A percentile compares a stretch with the other conserved stretches of the same genome.
Evolutionary conservation across 441 rosid species (phyloP).

Genomic region (Aquilaria agallochum): DNA sequence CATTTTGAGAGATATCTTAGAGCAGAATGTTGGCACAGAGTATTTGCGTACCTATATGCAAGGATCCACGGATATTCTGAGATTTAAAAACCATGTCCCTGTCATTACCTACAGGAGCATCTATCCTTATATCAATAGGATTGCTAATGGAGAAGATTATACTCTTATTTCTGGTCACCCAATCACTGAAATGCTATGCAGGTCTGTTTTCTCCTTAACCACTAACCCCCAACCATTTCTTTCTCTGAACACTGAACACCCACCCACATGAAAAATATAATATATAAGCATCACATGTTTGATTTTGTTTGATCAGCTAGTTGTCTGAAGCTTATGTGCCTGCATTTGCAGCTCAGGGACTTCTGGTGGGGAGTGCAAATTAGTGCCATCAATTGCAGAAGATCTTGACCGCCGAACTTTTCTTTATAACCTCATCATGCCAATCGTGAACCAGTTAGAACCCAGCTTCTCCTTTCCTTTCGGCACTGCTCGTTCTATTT

Average conservation of each 20-base stretch:
- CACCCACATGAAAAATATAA: too few relatives aligned
- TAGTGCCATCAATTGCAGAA: slow-evolving; percentile 81
- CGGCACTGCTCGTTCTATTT: not conserved
- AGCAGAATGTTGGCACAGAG: slow-evolving; percentile 55
- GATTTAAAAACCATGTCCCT: slow-evolving; percentile 60
- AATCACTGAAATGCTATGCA: slow-evolving; percentile 80
- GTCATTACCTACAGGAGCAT: slow-evolving; percentile 65
- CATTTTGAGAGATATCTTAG: slow-evolving; percentile 58
- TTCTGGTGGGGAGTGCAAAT: slow-evolving; percentile 85
- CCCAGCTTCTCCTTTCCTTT: slow-evolving; percentile 3
- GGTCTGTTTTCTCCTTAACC: slow-evolving; percentile 35
- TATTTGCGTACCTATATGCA: slow-evolving; percentile 64
- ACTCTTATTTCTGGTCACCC: slow-evolving; percentile 66
- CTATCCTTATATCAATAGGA: slow-evolving; percentile 73
- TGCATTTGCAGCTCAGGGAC: slow-evolving; percentile 76
- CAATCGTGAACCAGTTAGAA: slow-evolving; percentile 70
- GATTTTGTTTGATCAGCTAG: too few relatives aligned
- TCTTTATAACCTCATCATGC: slow-evolving; percentile 78
- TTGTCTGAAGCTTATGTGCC: not conserved
- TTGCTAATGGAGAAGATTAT: slow-evolving; percentile 79
- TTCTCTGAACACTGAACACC: too few relatives aligned
- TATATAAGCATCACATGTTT: slow-evolving; percentile 8
- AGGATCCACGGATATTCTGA: slow-evolving; percentile 45
- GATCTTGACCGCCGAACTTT: slow-evolving; percentile 91
- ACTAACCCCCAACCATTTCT: not conserved